Evolutionary conservation across 2,329 filamentous ascomycete genomes (phyloP).

Genomic region (Hymenoscyphus albidus): DNA sequence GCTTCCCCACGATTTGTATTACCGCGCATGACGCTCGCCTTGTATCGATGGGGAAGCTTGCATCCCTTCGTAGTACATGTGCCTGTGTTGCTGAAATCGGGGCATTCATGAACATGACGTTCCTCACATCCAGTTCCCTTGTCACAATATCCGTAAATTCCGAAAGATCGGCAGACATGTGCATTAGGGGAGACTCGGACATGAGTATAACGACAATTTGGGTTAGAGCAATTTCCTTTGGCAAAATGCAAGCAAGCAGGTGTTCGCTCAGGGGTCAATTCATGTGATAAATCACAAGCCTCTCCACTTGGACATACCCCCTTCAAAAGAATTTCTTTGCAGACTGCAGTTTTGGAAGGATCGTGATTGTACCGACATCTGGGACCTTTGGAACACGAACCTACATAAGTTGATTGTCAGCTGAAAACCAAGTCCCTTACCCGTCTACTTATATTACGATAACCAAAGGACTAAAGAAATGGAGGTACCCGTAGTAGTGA

Average conservation of each 20-base stretch:
- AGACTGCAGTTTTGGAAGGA: slow-evolving; percentile 79
- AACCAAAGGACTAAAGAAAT: slow-evolving; percentile 28
- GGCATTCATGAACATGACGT: slow-evolving; percentile 89
- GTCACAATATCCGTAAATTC: slow-evolving; percentile 81
- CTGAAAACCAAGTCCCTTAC: slow-evolving; percentile 26
- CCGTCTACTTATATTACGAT: slow-evolving; percentile 22
- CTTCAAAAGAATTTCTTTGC: slow-evolving; percentile 80
- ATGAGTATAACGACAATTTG: slow-evolving; percentile 83
- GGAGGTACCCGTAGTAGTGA: slow-evolving; percentile 64
- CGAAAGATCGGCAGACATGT: slow-evolving; percentile 80
- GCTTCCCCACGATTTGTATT: slow-evolving; percentile 45
- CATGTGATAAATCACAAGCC: slow-evolving; percentile 87
- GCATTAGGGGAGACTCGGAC: slow-evolving; percentile 72
- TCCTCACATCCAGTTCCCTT: slow-evolving; percentile 73
- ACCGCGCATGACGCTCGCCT: slow-evolving; percentile 73
- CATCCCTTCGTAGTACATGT: slow-evolving; percentile 77
- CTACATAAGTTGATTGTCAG: slow-evolving; percentile 47
- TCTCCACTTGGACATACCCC: slow-evolving; percentile 73
- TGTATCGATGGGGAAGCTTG: slow-evolving; percentile 81
- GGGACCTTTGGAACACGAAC: slow-evolving; percentile 79
- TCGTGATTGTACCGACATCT: slow-evolving; percentile 81
- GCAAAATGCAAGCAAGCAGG: slow-evolving; percentile 88
- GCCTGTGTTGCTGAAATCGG: slow-evolving; percentile 89
- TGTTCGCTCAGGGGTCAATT: slow-evolving; percentile 75
- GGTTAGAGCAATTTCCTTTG: slow-evolving; percentile 84